These are phyloP conservation scores for Cicer pinnatifidum DNA, from an alignment of 306 rosid genomes.

Conservation along the genomic window DNA sequence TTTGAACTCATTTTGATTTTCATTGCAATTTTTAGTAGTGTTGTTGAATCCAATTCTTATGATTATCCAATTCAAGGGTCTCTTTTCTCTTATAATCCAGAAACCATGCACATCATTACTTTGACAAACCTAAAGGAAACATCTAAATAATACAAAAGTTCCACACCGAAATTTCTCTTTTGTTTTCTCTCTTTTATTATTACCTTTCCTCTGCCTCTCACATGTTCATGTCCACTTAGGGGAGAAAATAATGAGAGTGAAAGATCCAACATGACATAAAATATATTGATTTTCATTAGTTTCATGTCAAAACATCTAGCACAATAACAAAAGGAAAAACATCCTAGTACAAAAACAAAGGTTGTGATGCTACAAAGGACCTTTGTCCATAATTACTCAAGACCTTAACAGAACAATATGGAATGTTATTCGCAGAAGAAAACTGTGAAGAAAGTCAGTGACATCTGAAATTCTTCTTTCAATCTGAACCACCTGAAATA, in stretches of 20 bases:
- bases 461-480: slow-evolving; percentile 35
- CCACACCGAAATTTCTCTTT: slow-evolving; percentile 24
- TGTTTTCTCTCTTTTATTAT: background rate
- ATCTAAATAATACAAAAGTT: slow-evolving; percentile 23
- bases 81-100: slow-evolving; percentile 20
- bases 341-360: slow-evolving; percentile 36
- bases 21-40: slow-evolving; percentile 25
- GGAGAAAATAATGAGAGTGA: background rate
- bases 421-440: slow-evolving; percentile 40
- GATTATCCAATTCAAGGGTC: slow-evolving; percentile 34
- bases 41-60: slow-evolving; percentile 36
- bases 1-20: slow-evolving; percentile 32
- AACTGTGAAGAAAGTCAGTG: slow-evolving; percentile 14
- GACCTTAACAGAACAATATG: slow-evolving; percentile 39
- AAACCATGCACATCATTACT: slow-evolving; percentile 34
- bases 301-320: slow-evolving; percentile 38
- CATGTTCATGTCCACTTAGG: background rate
- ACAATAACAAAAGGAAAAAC: slow-evolving; percentile 38
- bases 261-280: slow-evolving; percentile 16
- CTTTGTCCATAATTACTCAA: slow-evolving; percentile 44
- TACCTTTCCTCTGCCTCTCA: background rate
- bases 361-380: slow-evolving; percentile 43
- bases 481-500: slow-evolving; percentile 55
- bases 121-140: slow-evolving; percentile 39
- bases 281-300: slow-evolving; percentile 45